Conservation (phyloP, 1,284 basidiomycete genomes). For the Thelephora terrestris region DNA sequence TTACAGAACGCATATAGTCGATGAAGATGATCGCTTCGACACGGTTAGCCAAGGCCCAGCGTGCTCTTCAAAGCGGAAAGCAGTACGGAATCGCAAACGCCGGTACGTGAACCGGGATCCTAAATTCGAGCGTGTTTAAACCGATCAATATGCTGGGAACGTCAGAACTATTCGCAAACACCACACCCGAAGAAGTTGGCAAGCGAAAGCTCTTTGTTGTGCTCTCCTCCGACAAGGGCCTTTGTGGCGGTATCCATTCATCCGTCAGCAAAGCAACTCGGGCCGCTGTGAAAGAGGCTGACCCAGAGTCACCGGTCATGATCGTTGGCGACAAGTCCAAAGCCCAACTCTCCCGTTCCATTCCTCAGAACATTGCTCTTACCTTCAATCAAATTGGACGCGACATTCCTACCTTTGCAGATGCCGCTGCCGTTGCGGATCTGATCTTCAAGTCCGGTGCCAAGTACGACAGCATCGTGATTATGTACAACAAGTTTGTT, state of each 20-base stretch:
- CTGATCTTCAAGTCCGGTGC: slow-evolving; percentile 80
- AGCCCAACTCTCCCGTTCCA: slow-evolving; percentile 72
- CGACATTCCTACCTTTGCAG: slow-evolving; percentile 94
- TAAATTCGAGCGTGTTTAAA: not conserved
- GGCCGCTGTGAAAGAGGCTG: slow-evolving; percentile 48
- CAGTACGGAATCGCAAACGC: slow-evolving; percentile 90
- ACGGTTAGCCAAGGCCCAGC: slow-evolving; percentile 91
- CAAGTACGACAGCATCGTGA: slow-evolving; percentile 81
- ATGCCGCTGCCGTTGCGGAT: slow-evolving; percentile 91
- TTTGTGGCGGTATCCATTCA: slow-evolving; percentile 99
- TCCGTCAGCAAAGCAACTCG: slow-evolving; percentile 89
- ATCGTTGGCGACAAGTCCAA: slow-evolving; percentile 98
- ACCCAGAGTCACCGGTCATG: slow-evolving; percentile 63
- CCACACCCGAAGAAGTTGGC: slow-evolving; percentile 48
- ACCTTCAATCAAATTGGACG: slow-evolving; percentile 98
- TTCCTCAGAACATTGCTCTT: slow-evolving; percentile 65
- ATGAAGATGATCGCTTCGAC: slow-evolving; percentile 99
- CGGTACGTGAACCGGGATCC: slow-evolving; percentile 42
- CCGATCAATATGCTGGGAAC: not conserved
- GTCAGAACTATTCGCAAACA: slow-evolving; percentile 77
- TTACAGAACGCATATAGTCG: slow-evolving; percentile 45
- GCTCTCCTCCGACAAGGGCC: slow-evolving; percentile 96
- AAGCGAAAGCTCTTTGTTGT: slow-evolving; percentile 85
- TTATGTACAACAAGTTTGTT: slow-evolving; percentile 95
- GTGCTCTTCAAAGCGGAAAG: slow-evolving; percentile 92